phyloP scores from a whole-genome alignment of 2,329 filamentous ascomycete species.

The Colletotrichum trifolii region DNA sequence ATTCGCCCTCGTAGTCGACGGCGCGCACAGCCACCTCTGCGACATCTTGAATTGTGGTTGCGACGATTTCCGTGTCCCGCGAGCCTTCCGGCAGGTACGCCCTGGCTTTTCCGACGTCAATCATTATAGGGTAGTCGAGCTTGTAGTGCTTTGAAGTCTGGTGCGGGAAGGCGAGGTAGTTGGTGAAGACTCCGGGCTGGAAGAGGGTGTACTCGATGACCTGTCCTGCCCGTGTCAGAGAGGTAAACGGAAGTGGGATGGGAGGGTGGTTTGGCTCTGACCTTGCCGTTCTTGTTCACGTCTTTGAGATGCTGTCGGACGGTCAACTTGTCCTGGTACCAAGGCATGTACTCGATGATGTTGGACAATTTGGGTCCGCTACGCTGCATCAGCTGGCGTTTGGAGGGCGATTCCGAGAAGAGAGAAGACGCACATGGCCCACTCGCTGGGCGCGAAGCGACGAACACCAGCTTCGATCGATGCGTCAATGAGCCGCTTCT shows the following conservation, averaged over 20 bases:
- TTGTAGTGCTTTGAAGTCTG: slow-evolving; percentile 51
- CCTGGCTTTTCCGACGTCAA: slow-evolving; percentile 48
- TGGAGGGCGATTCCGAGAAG: neutral
- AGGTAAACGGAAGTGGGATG: neutral
- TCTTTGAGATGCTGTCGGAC: slow-evolving; percentile 53
- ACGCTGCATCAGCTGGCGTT: neutral
- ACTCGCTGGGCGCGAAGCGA: slow-evolving; percentile 72
- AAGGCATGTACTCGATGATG: slow-evolving; percentile 37
- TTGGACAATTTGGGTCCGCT: neutral
- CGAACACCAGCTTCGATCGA: slow-evolving; percentile 68
- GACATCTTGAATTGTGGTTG: slow-evolving; percentile 50
- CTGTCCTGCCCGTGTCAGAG: slow-evolving; percentile 36
- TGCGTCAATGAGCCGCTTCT: slow-evolving; percentile 69
- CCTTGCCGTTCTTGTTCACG: slow-evolving; percentile 53
- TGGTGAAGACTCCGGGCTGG: slow-evolving; percentile 58
- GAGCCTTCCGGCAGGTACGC: slow-evolving; percentile 45
- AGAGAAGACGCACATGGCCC: slow-evolving; percentile 49
- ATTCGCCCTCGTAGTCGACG: slow-evolving; percentile 52
- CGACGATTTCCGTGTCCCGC: slow-evolving; percentile 44
- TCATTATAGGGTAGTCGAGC: slow-evolving; percentile 16
- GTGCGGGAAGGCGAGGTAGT: slow-evolving; percentile 60
- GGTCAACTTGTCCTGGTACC: slow-evolving; percentile 53
- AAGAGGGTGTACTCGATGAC: slow-evolving; percentile 62
- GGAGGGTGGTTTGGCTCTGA: slow-evolving; percentile 20
- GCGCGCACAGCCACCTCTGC: slow-evolving; percentile 48